Evolutionary conservation across 2,329 filamentous ascomycete genomes (phyloP).

Genomic region (Apiospora hydei): DNA sequence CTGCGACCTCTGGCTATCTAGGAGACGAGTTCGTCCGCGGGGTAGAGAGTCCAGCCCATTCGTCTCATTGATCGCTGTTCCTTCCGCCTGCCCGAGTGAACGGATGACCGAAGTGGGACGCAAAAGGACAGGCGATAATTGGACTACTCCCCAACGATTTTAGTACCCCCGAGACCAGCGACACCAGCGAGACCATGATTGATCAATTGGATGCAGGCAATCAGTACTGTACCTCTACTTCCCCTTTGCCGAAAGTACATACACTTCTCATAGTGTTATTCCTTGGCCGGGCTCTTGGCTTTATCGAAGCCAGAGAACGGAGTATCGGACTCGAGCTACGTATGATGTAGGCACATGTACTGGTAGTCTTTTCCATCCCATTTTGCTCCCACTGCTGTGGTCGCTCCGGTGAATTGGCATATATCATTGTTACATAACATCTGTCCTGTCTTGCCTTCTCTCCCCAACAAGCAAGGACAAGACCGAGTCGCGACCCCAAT

Average conservation of each 20-base stretch:
- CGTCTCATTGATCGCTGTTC: conserved; percentile 5
- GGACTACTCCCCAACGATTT: conserved; percentile 18
- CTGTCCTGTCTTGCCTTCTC: conserved; percentile 2
- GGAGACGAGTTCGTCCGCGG: not conserved
- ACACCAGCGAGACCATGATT: not conserved
- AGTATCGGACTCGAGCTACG: not conserved
- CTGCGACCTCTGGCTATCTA: not conserved
- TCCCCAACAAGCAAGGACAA: not conserved
- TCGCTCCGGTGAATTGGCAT: not conserved
- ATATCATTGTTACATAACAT: not conserved
- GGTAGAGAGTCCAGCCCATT: conserved; percentile 4
- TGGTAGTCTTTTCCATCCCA: not conserved
- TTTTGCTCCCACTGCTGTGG: not conserved
- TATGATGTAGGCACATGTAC: too few relatives aligned
- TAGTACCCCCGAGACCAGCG: not conserved
- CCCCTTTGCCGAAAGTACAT: not conserved
- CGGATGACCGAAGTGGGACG: conserved; percentile 19
- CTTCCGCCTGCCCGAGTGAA: conserved; percentile 21
- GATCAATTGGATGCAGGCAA: not conserved
- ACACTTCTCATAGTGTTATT: not conserved
- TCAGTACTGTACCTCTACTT: not conserved
- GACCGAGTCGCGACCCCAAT: not conserved
- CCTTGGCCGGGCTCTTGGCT: not conserved
- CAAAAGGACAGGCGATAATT: conserved; percentile 14
- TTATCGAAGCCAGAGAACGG: not conserved